Evolutionary conservation across 2,329 filamentous ascomycete genomes (phyloP), one percentile per base, ranked within the genome.

Genomic region (Cryphonectria radicalis): DNA sequence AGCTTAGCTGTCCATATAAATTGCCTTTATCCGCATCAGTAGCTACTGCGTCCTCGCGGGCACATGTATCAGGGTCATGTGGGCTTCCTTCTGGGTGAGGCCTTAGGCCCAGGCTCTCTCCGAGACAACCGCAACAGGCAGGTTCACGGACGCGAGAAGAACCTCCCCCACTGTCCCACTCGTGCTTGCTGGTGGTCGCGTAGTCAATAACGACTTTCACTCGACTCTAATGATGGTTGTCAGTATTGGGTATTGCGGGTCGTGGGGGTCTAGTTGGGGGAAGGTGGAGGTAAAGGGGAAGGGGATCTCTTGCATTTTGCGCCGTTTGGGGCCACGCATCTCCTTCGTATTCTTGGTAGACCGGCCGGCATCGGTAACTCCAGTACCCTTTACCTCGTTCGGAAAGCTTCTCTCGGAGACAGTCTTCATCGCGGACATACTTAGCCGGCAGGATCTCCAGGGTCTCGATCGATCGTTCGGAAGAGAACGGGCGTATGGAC

Each of bases 261-360:
- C n/a, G 3, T 10, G 3, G 10, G 10, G 22, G n/a, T 55, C 0
- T 19, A 3, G 6, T 17, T 4, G 43, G 6, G n/a, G n/a, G 0
- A 40, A 40, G 3, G 8, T 13, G 7, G 50, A 4, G 8, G 22
- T n/a, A 10, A 3, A 13, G 46, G 50, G n/a, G 5, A 8, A 6
- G 53, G 4, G 25, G 25, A 28, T 17, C 14, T 25, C 53, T 32
- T 59, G 5, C 55, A 19, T 59, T 35, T 7, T 59, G 53, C 53
- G 4, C 28, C n/a, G 53, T 32, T 17, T 57, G 55, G 0, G 17
- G 55, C 55, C 55, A 59, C 14, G 28, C 28, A 32, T 59, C 55
- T 59, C 55, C 55, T 59, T 1, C 4, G 5, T 59, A 59, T 59
- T 59, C 14, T 35, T 19, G 5, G 55, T 59, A 59, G 55, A 35